Base-by-base conservation (phyloP, 192 early-diverging fungal species). In the Gonapodya sp. region DNA sequence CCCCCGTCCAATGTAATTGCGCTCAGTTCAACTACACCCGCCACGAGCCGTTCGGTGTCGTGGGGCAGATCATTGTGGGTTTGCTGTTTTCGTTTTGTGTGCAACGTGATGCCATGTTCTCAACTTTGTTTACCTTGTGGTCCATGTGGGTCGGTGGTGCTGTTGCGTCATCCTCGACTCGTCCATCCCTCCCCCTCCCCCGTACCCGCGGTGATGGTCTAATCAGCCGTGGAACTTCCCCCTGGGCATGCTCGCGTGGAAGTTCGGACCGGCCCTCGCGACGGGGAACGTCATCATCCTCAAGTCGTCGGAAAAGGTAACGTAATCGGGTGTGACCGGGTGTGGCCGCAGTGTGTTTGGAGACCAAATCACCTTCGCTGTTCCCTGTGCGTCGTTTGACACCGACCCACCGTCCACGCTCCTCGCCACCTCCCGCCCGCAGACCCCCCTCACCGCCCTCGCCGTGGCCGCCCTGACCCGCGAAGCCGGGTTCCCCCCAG, bases 401-500 rank as follows among this genome's bases (percentile, higher is more conserved):
- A n/a, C n/a, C n/a, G 46, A 64, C 8, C 8, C 46, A 64, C 24
- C 46, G 8, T 8, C 46, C 46, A 64, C 24, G 8, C 46, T 64
- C 46, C 46, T 24, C 46, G 8, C 8, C 46, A 64, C 88, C 8
- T n/a, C n/a, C n/a, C n/a, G n/a, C n/a, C 87, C 86, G 31, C 87
- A 91, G 82, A 91, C 90, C 2, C 90, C 90, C 24, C 85, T 91
- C 31, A 88, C 88, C 1, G 85, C 89, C 33, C 84, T 87, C 82
- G 85, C 86, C 73, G 84, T 91, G 81, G 90, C 89, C 8, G 77
- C 86, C 14, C 74, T 91, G 64, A 79, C 86, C 75, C 18, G 34
- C 8, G 75, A 77, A 31, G 84, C 82, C 14, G 80, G 80, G 73
- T 83, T 91, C 73, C 90, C 90, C 1, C 81, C 83, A 0, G 89